Conservation (phyloP, 495 filamentous ascomycete species). For the Collariella sp. region DNA sequence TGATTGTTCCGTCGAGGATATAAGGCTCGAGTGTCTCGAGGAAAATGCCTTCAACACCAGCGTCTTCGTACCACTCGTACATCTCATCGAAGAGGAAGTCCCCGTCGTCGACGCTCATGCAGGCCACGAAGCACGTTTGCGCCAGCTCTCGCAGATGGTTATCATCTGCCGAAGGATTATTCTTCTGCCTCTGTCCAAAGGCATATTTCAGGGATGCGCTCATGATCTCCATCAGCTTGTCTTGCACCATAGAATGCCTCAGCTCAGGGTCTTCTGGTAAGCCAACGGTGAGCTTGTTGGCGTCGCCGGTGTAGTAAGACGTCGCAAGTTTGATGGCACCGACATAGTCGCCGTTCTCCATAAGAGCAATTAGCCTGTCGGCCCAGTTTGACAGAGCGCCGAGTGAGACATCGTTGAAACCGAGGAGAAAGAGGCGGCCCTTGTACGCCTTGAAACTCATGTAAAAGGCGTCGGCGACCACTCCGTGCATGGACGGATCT, state of each 20-base stretch:
- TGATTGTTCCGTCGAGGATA: conserved; percentile 69
- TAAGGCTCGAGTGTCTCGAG: conserved; percentile 79
- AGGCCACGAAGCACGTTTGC: conserved; percentile 72
- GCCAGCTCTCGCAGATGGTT: conserved; percentile 68
- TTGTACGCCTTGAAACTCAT: conserved; percentile 97
- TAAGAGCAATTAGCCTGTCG: conserved; percentile 87
- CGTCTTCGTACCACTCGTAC: conserved; percentile 81
- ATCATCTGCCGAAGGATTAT: conserved; percentile 45
- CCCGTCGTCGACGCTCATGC: conserved; percentile 60
- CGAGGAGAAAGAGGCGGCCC: conserved; percentile 82
- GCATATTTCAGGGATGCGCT: conserved; percentile 86
- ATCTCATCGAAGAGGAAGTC: conserved; percentile 88
- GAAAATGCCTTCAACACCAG: conserved; percentile 62
- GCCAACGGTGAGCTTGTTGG: conserved; percentile 86
- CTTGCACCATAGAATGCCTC: conserved; percentile 73
- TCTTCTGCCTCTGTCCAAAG: conserved; percentile 54
- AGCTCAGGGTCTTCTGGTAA: conserved; percentile 73
- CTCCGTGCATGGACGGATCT: conserved; percentile 83
- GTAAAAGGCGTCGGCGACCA: conserved; percentile 93
- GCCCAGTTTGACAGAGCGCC: conserved; percentile 95
- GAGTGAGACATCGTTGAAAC: conserved; percentile 80
- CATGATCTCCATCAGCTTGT: conserved; percentile 90
- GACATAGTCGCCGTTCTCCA: conserved; percentile 93
- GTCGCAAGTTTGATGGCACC: conserved; percentile 84
- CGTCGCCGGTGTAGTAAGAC: conserved; percentile 78